Evolutionary conservation across 495 filamentous ascomycete genomes (phyloP).

Genomic region (Lasiosphaeriaceae sp.): DNA sequence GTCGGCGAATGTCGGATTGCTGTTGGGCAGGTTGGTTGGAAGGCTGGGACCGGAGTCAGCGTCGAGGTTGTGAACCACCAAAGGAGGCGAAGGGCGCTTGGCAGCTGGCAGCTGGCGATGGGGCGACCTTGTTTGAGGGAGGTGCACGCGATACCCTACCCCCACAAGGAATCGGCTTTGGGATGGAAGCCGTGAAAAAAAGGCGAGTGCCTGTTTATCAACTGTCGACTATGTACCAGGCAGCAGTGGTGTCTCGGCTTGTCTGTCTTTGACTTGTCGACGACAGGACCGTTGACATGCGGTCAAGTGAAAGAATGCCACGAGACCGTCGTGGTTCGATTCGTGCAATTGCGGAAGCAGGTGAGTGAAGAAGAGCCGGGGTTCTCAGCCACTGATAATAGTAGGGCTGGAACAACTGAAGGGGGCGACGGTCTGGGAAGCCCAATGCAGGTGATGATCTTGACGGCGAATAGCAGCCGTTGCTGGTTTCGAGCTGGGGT

Average conservation of each 20-base stretch:
- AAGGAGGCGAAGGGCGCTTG: too few relatives aligned
- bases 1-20: too few relatives aligned
- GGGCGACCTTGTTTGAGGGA: too few relatives aligned
- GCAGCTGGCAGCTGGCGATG: too few relatives aligned
- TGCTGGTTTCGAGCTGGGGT: too few relatives aligned
- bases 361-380: conserved; percentile 3
- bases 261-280: background rate
- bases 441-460: background rate
- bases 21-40: too few relatives aligned
- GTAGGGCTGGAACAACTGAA: background rate
- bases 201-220: background rate
- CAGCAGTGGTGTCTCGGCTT: background rate
- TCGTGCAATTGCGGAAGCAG: conserved; percentile 13
- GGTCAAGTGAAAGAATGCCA: conserved; percentile 28
- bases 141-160: too few relatives aligned
- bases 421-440: background rate
- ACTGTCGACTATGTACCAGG: background rate
- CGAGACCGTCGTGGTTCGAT: conserved; percentile 22
- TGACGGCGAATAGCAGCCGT: too few relatives aligned
- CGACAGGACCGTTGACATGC: conserved; percentile 13
- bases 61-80: too few relatives aligned
- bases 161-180: too few relatives aligned
- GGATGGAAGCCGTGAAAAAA: background rate
- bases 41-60: too few relatives aligned
- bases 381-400: background rate